A percentile compares a stretch with the other conserved stretches of the same genome.
Evolutionary conservation across 257 asterid genomes (phyloP).

Genomic region (Nyctanthes arbortristis): DNA sequence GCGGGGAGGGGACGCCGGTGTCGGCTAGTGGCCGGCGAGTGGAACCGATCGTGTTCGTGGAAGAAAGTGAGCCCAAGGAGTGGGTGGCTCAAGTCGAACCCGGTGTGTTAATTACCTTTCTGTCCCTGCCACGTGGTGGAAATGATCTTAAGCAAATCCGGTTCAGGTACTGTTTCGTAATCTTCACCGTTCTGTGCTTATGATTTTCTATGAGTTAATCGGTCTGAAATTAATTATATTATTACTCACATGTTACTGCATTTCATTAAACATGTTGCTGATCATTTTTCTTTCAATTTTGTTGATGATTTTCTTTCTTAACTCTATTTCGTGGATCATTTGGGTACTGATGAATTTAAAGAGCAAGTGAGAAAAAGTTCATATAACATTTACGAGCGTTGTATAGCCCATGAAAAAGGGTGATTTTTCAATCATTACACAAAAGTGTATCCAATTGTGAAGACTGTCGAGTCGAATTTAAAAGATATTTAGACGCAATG

Average conservation of each 20-base stretch:
- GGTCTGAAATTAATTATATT: background rate
- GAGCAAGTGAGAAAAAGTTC: too few relatives aligned
- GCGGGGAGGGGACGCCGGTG: constrained; percentile 90
- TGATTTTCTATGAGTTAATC: background rate
- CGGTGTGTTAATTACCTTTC: constrained; percentile 89
- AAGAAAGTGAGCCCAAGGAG: constrained; percentile 93
- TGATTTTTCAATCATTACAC: too few relatives aligned
- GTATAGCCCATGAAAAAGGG: too few relatives aligned
- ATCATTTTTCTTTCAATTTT: too few relatives aligned
- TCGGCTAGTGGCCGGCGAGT: constrained; percentile 94
- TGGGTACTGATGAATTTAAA: too few relatives aligned
- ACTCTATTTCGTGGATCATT: too few relatives aligned
- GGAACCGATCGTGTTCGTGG: constrained; percentile 81
- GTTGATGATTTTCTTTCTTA: too few relatives aligned
- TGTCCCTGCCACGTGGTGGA: constrained; percentile 93
- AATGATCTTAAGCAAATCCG: constrained; percentile 95
- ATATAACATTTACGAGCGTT: too few relatives aligned
- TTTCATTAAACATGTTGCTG: too few relatives aligned
- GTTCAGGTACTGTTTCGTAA: constrained; percentile 62
- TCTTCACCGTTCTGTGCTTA: background rate
- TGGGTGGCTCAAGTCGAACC: constrained; percentile 99
- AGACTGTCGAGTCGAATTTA: too few relatives aligned
- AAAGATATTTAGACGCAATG: background rate
- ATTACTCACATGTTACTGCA: too few relatives aligned
- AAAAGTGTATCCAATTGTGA: too few relatives aligned